These are phyloP conservation scores for Isoetes taiwanensis DNA, from an alignment of 75 land plant genomes.

Conservation along the genomic window DNA sequence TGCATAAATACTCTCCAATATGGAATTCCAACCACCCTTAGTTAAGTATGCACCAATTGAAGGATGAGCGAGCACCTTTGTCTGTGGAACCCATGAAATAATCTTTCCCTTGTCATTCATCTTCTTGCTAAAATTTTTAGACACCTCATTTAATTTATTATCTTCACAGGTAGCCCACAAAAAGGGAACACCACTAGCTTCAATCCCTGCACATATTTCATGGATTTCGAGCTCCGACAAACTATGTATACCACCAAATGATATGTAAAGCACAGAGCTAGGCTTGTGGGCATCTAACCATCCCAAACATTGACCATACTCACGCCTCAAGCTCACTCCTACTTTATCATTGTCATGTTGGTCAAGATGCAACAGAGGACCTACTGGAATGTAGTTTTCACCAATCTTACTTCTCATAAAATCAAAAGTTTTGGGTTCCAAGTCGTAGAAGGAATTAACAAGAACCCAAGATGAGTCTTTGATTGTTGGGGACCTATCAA, in stretches of 20 bases:
- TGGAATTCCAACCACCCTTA: conserved; percentile 21
- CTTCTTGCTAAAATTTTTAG: background rate
- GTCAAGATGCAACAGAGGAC: background rate
- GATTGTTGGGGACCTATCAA: no score
- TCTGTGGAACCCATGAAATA: conserved; percentile 8
- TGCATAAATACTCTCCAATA: conserved; percentile 2
- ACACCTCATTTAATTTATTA: background rate
- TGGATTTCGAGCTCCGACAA: background rate
- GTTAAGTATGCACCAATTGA: conserved; percentile 10
- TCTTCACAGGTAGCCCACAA: background rate
- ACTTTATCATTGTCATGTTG: no score
- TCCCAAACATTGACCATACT: background rate
- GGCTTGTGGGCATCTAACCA: background rate
- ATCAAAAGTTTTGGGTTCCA: background rate
- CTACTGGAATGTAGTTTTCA: background rate
- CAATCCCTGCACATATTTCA: background rate
- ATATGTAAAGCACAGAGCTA: background rate
- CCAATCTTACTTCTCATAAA: background rate
- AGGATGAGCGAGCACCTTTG: conserved; percentile 3
- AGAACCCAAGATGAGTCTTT: background rate
- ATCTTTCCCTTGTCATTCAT: background rate
- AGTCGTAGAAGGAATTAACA: background rate
- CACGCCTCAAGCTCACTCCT: background rate
- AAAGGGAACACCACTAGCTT: background rate
- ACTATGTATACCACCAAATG: background rate